Evolutionary conservation across 2,329 filamentous ascomycete species (phyloP).

Genomic region (Knufia petricola): DNA sequence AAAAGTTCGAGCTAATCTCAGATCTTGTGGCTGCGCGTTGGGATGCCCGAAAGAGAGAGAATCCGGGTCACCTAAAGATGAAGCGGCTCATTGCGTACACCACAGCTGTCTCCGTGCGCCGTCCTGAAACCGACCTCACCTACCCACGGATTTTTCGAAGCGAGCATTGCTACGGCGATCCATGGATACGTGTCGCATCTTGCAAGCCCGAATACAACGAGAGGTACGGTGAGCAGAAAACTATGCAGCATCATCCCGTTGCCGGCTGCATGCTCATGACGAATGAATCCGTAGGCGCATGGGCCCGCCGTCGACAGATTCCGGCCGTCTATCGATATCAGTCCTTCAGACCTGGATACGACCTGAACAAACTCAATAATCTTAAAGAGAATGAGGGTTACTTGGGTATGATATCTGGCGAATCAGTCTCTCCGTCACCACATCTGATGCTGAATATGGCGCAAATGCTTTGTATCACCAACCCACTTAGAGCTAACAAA

Average conservation of each 20-base stretch:
- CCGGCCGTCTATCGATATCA: slow-evolving; percentile 42
- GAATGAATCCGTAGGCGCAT: slow-evolving; percentile 40
- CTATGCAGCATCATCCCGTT: slow-evolving; percentile 27
- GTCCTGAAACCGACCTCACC: slow-evolving; percentile 15
- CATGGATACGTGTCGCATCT: slow-evolving; percentile 21
- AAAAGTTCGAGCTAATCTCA: slow-evolving; percentile 29
- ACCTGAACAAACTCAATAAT: slow-evolving; percentile 30
- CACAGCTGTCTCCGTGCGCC: slow-evolving; percentile 7
- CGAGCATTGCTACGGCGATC: slow-evolving; percentile 6
- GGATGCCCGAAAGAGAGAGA: slow-evolving; percentile 29
- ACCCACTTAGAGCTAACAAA: slow-evolving; percentile 50
- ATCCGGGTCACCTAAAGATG: slow-evolving; percentile 20
- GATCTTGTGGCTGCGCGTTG: slow-evolving; percentile 33
- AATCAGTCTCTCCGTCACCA: slow-evolving; percentile 35
- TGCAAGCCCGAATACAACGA: slow-evolving; percentile 22
- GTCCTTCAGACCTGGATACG: slow-evolving; percentile 26
- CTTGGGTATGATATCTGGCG: slow-evolving; percentile 26
- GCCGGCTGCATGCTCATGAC: slow-evolving; percentile 45
- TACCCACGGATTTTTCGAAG: slow-evolving; percentile 21
- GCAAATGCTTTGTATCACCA: slow-evolving; percentile 50
- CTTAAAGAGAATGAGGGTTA: slow-evolving; percentile 24
- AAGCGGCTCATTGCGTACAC: slow-evolving; percentile 26
- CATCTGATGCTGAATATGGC: slow-evolving; percentile 45
- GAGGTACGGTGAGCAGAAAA: slow-evolving; percentile 33
- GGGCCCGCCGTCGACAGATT: slow-evolving; percentile 43